These are phyloP conservation scores for Fusarium sp. DNA, from an alignment of 2,329 filamentous ascomycete species.

Conservation along the genomic window DNA sequence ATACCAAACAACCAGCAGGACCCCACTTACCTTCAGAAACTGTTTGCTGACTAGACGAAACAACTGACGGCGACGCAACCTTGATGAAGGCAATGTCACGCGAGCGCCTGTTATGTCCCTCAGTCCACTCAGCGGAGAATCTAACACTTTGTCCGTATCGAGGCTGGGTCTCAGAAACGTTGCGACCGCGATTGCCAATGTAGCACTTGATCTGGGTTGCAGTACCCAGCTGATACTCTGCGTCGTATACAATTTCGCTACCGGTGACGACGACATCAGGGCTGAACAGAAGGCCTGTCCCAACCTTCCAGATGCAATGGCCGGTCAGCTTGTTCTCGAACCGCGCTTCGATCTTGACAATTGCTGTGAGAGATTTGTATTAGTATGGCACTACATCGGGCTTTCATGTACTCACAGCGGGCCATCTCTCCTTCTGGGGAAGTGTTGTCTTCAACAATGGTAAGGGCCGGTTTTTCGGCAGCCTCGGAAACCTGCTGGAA, in stretches of 20 bases:
- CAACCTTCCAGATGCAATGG: constrained; percentile 33
- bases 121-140: constrained; percentile 40
- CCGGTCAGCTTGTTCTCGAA: constrained; percentile 20
- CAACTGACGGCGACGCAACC: background rate
- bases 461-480: background rate
- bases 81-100: constrained; percentile 45
- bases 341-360: constrained; percentile 32
- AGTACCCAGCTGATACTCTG: constrained; percentile 32
- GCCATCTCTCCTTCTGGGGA: background rate
- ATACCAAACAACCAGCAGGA: rapidly evolving
- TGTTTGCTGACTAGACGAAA: no score
- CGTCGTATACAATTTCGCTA: constrained; percentile 39
- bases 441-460: background rate
- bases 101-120: constrained; percentile 13
- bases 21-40: background rate
- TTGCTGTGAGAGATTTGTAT: background rate
- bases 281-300: constrained; percentile 27
- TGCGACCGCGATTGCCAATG: constrained; percentile 47
- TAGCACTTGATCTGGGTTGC: constrained; percentile 48
- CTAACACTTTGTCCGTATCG: constrained; percentile 10
- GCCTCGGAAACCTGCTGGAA: constrained; percentile 1
- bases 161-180: background rate
- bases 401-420: constrained; percentile 3
- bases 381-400: background rate
- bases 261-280: constrained; percentile 26